These are phyloP conservation scores for Phytophthora pisi DNA, from an alignment of 352 stramenopile species.

Conservation along the genomic window DNA sequence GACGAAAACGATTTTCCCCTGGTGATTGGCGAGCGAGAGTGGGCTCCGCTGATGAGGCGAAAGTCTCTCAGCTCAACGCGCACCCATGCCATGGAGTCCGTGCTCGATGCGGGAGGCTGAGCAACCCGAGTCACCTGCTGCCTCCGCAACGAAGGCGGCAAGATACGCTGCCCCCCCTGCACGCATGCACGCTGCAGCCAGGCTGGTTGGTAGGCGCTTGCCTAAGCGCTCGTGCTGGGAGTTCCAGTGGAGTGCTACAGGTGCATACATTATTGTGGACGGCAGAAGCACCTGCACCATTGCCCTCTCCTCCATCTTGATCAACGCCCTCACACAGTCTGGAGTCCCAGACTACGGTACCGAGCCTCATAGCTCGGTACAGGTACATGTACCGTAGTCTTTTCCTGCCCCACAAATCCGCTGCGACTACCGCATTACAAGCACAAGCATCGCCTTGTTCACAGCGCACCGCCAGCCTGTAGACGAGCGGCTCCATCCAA, in stretches of 20 bases:
- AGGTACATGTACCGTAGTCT: background rate
- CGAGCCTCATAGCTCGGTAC: too few species aligned
- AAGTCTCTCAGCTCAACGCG: background rate
- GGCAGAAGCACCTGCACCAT: too few species aligned
- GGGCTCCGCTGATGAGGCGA: background rate
- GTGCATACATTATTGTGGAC: too few species aligned
- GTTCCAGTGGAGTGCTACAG: too few species aligned
- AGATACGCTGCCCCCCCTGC: background rate
- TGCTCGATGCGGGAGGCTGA: conserved; percentile 3
- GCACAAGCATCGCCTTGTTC: background rate
- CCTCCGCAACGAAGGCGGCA: background rate
- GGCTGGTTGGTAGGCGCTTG: background rate
- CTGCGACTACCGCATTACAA: background rate
- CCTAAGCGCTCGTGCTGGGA: too few species aligned
- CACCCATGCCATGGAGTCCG: background rate
- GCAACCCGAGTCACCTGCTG: background rate
- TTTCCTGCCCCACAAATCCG: background rate
- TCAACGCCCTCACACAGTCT: too few species aligned
- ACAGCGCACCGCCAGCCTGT: background rate
- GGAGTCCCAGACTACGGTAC: too few species aligned
- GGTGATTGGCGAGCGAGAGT: conserved; percentile 23
- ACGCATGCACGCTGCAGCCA: background rate
- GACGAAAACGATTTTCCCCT: conserved; percentile 23
- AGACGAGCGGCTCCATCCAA: background rate
- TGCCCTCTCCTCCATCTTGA: too few species aligned